phyloP scores from a whole-genome alignment of 768 basidiomycete species.

The Lactarius sp. region DNA sequence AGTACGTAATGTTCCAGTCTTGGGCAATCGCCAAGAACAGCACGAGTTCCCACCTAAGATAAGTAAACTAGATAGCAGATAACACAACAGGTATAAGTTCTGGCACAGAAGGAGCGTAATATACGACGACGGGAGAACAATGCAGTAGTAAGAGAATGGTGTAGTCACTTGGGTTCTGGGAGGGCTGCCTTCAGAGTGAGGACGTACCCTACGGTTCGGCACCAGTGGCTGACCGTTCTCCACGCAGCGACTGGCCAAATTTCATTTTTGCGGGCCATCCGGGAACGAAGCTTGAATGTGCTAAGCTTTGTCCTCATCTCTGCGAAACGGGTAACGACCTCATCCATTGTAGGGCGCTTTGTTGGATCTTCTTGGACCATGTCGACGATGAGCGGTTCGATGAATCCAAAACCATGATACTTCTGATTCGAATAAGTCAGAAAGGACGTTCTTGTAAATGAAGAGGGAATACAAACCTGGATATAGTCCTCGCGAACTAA shows the following conservation, averaged over 20 bases:
- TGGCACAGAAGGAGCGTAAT: background rate
- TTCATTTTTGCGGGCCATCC: slow-evolving; percentile 9
- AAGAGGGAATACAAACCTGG: too few relatives aligned
- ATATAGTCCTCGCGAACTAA: too few relatives aligned
- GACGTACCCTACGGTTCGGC: background rate
- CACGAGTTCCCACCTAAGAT: too few relatives aligned
- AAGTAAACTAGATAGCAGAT: background rate
- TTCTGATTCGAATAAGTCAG: slow-evolving; percentile 6
- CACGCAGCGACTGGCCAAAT: slow-evolving; percentile 7
- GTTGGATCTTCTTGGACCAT: too few relatives aligned
- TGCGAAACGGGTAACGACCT: background rate
- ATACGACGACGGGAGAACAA: background rate
- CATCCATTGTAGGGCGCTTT: slow-evolving; percentile 12
- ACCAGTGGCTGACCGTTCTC: slow-evolving; percentile 7
- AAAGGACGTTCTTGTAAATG: background rate
- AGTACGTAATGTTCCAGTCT: too few relatives aligned
- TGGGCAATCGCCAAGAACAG: too few relatives aligned
- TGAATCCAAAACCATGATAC: slow-evolving; percentile 13
- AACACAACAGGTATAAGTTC: background rate
- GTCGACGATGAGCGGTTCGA: slow-evolving; percentile 19
- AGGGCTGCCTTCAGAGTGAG: slow-evolving; percentile 4
- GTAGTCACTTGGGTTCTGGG: slow-evolving; percentile 12
- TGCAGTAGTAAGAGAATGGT: background rate
- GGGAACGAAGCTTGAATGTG: slow-evolving; percentile 18
- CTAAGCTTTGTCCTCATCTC: background rate